phyloP scores from a whole-genome alignment of 371 early-diverging fungal genomes.

The Mortierella sp. region DNA sequence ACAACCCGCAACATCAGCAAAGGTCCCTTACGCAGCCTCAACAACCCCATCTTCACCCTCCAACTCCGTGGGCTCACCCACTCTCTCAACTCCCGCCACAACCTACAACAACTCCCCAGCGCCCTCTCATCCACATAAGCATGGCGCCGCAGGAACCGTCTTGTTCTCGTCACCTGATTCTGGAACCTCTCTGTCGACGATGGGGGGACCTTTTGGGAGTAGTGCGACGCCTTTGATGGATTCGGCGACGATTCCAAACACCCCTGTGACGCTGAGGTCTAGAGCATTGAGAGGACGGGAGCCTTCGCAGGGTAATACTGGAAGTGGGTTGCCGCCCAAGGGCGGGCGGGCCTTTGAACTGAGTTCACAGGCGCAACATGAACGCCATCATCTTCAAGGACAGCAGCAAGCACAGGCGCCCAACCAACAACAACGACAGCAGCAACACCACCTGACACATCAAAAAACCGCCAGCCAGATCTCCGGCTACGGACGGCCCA shows the following conservation, averaged over 20 bases:
- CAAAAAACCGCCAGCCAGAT: background rate
- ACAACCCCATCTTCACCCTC: constrained; percentile 39
- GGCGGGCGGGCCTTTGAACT: constrained; percentile 31
- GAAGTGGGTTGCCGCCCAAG: background rate
- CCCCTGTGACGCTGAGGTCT: background rate
- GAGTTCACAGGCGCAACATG: constrained; percentile 33
- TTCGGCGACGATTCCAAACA: constrained; percentile 13
- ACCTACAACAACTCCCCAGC: constrained; percentile 37
- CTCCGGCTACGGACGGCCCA: constrained; percentile 16
- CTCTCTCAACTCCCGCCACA: constrained; percentile 30
- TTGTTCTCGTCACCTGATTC: constrained; percentile 24
- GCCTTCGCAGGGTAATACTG: constrained; percentile 18
- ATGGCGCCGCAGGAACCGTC: constrained; percentile 6
- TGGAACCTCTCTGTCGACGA: constrained; percentile 5
- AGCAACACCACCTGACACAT: background rate
- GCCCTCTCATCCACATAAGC: constrained; percentile 9
- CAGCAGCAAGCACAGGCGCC: background rate
- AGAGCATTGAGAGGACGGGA: constrained; percentile 6
- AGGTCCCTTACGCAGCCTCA: constrained; percentile 18
- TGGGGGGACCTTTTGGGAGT: background rate
- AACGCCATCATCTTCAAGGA: background rate
- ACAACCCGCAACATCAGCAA: constrained; percentile 5
- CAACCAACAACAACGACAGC: background rate
- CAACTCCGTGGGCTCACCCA: constrained; percentile 29
- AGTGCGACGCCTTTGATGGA: constrained; percentile 22